Evolutionary conservation across 345 rosid genomes (phyloP), one percentile per base, ranked within the genome.

Genomic region (Brassica nigra): DNA sequence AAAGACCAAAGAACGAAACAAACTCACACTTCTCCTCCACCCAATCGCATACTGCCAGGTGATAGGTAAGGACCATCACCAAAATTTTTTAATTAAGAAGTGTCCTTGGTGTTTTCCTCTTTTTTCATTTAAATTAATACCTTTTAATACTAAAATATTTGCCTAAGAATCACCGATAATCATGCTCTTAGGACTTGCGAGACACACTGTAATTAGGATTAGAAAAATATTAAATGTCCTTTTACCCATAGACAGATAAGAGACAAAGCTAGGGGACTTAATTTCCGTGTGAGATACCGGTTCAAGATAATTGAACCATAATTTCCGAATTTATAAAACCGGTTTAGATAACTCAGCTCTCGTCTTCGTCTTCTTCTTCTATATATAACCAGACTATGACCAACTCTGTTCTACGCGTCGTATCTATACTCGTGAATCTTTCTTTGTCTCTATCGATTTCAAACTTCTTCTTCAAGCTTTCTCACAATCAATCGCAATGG

Each of bases 401-500:
- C 73, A 76, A 64, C 80, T 64, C 33, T 36, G 8, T 29, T 28
- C n/a, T 5, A 74, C 83, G 75, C 76, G 67, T 80, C 70, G 27
- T 73, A 72, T 78, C 65, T 0, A 14, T 4, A 73, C 30, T 59
- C 66, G 37, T 39, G 14, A 55, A 44, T n/a, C 39, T 71, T 68
- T 71, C 67, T 37, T 47, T 30, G 28, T 44, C 54, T 44, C 44
- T 71, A 5, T 70, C 30, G 36, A 44, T 39, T 62, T 62, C 61
- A 31, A 73, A 63, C 37, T 62, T 70, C 64, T n/a, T 62, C 52
- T 44, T 4, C n/a, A 8, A 73, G 20, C 4, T 2, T 67, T 12
- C 69, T 59, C 28, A 28, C 47, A 11, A 11, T 30, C 28, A 14
- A 62, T 7, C 14, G 59, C 9, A 27, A 92, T 93, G 98, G 98